phyloP scores from a whole-genome alignment of 352 stramenopile species.

The Lagenidium sp. region DNA sequence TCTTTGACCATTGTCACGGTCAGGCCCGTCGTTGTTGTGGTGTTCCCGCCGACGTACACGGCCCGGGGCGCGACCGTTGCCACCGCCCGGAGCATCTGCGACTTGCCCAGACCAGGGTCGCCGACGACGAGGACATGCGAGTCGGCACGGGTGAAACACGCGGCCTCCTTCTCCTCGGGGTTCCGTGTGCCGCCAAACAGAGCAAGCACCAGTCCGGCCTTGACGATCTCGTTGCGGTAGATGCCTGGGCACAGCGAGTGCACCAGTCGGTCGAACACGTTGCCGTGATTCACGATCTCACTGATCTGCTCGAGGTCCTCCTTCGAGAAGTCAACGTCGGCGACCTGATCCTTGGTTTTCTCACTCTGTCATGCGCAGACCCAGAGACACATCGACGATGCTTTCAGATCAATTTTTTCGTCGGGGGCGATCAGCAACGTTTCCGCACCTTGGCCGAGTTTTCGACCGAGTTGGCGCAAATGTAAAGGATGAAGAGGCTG shows the following conservation, averaged over 20 bases:
- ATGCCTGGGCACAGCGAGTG: conserved; percentile 91
- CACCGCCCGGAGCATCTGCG: conserved; percentile 82
- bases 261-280: conserved; percentile 88
- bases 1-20: conserved; percentile 92
- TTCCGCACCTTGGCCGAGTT: conserved; percentile 20
- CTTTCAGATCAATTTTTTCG: too few species aligned
- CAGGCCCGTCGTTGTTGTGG: conserved; percentile 87
- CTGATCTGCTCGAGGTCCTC: conserved; percentile 82
- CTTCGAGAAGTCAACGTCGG: conserved; percentile 47
- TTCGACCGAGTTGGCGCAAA: conserved; percentile 81
- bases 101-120: conserved; percentile 92
- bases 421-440: too few species aligned
- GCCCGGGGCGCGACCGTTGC: conserved; percentile 79
- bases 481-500: conserved; percentile 87
- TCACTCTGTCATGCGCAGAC: conserved; percentile 6
- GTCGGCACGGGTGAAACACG: conserved; percentile 69
- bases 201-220: conserved; percentile 87
- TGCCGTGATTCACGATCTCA: conserved; percentile 65
- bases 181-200: conserved; percentile 85
- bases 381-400: not conserved
- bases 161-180: conserved; percentile 17
- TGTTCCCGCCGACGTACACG: conserved; percentile 95
- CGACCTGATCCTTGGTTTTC: conserved; percentile 16
- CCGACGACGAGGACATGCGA: conserved; percentile 92
- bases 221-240: conserved; percentile 93